These are phyloP conservation scores for Cryoendolithus antarcticus DNA, from an alignment of 2,329 filamentous ascomycete genomes.

Conservation along the genomic window DNA sequence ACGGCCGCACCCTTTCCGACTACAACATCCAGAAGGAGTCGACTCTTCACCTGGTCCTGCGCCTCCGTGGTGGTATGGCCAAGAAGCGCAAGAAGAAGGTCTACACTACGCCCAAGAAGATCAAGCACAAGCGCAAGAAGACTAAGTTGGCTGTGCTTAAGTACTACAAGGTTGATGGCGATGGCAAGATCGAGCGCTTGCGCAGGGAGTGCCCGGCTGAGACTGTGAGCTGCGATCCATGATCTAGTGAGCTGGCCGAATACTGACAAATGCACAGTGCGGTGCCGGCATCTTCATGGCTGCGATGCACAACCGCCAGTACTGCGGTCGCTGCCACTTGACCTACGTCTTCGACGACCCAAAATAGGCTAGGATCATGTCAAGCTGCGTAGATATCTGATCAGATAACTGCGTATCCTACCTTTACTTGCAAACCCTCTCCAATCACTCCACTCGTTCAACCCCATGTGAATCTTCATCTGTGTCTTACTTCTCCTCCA, in stretches of 20 bases:
- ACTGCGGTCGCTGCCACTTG: slow-evolving; percentile 66
- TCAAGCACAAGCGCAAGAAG: slow-evolving; percentile 99
- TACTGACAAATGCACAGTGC: slow-evolving; percentile 35
- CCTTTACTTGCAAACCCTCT: too few species aligned
- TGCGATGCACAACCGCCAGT: slow-evolving; percentile 99
- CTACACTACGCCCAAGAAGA: slow-evolving; percentile 99
- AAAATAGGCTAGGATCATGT: slow-evolving; percentile 16
- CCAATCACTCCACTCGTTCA: too few species aligned
- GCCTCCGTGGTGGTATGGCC: slow-evolving; percentile 84
- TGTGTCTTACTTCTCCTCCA: too few species aligned
- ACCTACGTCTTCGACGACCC: slow-evolving; percentile 58
- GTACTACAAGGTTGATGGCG: slow-evolving; percentile 99
- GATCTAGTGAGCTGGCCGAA: too few species aligned
- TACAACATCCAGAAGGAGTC: slow-evolving; percentile 99
- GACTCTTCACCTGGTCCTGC: slow-evolving; percentile 94
- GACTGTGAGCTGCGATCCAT: slow-evolving; percentile 47
- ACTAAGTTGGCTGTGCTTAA: slow-evolving; percentile 99
- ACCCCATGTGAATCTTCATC: too few species aligned
- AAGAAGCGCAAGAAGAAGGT: slow-evolving; percentile 99
- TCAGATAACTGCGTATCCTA: slow-evolving; percentile 1
- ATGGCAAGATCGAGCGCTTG: slow-evolving; percentile 99
- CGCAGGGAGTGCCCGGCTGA: slow-evolving; percentile 92
- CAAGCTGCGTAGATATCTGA: slow-evolving; percentile 4
- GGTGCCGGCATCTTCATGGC: slow-evolving; percentile 99
- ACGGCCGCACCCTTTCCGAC: slow-evolving; percentile 95